These are phyloP conservation scores for Ustulina deusta DNA, from an alignment of 2,329 filamentous ascomycete species.

Conservation along the genomic window DNA sequence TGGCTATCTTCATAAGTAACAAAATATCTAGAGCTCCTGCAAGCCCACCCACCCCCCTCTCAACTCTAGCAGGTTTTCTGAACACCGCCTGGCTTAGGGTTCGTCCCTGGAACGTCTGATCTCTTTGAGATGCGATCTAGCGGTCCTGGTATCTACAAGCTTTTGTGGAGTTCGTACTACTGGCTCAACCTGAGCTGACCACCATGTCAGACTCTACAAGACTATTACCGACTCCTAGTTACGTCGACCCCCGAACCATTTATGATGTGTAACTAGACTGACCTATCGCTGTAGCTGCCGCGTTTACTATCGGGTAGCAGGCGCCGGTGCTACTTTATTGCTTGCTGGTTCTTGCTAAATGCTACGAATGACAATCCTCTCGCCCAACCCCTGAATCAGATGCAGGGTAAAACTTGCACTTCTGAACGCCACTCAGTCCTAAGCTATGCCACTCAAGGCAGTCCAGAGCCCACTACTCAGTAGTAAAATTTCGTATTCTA, in stretches of 20 bases:
- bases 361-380: neutral
- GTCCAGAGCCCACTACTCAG: neutral
- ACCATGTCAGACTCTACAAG: constrained; percentile 5
- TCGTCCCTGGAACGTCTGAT: neutral
- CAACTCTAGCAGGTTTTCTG: neutral
- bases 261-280: constrained; percentile 17
- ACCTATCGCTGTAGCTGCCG: neutral
- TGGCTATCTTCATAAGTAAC: neutral
- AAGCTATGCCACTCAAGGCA: constrained; percentile 4
- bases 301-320: constrained; percentile 23
- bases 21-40: neutral
- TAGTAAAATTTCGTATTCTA: neutral
- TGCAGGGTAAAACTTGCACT: neutral
- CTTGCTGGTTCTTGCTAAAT: constrained; percentile 22
- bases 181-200: constrained; percentile 16
- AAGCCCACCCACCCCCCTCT: neutral
- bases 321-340: constrained; percentile 21
- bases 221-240: neutral
- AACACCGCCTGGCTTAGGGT: neutral
- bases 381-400: constrained; percentile 6
- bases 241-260: constrained; percentile 3
- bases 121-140: neutral
- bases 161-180: neutral
- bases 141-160: neutral
- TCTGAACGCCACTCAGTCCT: neutral